Base-by-base conservation (phyloP, 805 yeast genomes). In the Zygotorulaspora sp. region DNA sequence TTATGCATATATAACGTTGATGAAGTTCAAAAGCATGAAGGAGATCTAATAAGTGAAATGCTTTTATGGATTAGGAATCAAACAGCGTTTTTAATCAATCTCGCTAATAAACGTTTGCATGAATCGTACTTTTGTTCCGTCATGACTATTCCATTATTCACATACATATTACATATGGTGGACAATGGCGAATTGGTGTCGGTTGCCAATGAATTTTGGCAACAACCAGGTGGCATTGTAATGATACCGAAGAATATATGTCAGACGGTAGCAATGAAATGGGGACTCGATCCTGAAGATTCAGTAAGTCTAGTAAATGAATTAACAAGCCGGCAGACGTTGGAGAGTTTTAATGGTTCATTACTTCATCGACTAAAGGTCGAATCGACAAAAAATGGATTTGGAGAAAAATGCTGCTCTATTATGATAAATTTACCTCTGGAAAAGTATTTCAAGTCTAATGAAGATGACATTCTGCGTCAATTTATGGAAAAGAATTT, bases 271-370 rank as follows among this genome's bases (percentile, higher is more conserved):
- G 32, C 36, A 17, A 33, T 47, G 37, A 52, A 52, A 37, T 52
- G 57, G 57, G 57, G 55, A 7, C 15, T 50, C 9, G 38, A 45
- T 12, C 36, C 43, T 3, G 38, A 39, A 20, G 32, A 38, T 15
- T 35, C 44, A 5, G 27, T 40, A 20, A 36, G 35, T n/a, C 21
- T 52, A 3, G 12, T 34, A 12, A 26, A 42, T 7, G 33, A 47
- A 13, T 30, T 50, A 28, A 43, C 24, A 30, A 44, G 44, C 37
- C 41, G 7, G 30, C 8, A 22, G 30, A 23, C 12, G 26, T 23
- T 23, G 26, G 8, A 13, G 12, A 23, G 26, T 13, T 23, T 23
- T 23, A 23, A 23, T 13, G 12, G 13, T 4, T n/a, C 8, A 7
- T 13, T 23, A 11, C 26, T 23, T 7, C 5, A 23, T 23, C 26